A percentile compares a stretch with the other conserved stretches of the same genome.
Conservation (phyloP, 257 asterid genomes). For the Fraxinus americana region DNA sequence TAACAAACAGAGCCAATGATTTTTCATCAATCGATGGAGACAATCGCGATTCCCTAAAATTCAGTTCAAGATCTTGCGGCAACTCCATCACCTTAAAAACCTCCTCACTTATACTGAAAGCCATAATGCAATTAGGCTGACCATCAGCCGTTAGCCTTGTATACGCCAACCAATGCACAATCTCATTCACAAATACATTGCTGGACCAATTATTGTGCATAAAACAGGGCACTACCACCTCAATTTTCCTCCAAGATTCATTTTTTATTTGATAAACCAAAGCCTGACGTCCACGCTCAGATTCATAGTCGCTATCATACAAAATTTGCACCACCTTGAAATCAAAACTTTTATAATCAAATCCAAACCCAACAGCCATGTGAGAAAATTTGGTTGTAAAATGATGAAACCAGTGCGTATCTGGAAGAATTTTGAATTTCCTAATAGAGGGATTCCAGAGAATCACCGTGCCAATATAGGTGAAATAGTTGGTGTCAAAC, state of each 20-base stretch:
- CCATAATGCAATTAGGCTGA: slow-evolving; percentile 38
- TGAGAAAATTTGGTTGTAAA: slow-evolving; percentile 24
- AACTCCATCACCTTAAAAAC: slow-evolving; percentile 32
- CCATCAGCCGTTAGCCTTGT: slow-evolving; percentile 10
- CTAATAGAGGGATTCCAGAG: slow-evolving; percentile 47
- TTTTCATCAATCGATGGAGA: slow-evolving; percentile 39
- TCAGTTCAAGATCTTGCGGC: slow-evolving; percentile 24
- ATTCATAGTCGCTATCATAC: slow-evolving; percentile 28
- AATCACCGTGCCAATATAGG: slow-evolving; percentile 34
- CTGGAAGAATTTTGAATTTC: slow-evolving; percentile 30
- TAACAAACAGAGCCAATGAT: slow-evolving; percentile 38
- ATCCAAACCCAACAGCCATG: slow-evolving; percentile 45
- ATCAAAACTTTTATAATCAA: slow-evolving; percentile 28
- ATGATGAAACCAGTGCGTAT: slow-evolving; percentile 1
- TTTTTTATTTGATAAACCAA: slow-evolving; percentile 23
- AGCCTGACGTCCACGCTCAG: slow-evolving; percentile 22
- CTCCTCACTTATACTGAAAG: slow-evolving; percentile 39
- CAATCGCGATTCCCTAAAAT: slow-evolving; percentile 24
- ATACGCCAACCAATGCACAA: slow-evolving; percentile 48
- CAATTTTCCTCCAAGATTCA: slow-evolving; percentile 38
- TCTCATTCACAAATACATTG: slow-evolving; percentile 38
- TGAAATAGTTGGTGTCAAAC: slow-evolving; percentile 41
- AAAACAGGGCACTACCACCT: slow-evolving; percentile 35
- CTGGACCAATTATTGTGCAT: slow-evolving; percentile 36
- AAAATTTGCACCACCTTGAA: slow-evolving; percentile 35